Base-by-base conservation (phyloP, 2,329 filamentous ascomycete genomes). In the Penicillium thymicola region DNA sequence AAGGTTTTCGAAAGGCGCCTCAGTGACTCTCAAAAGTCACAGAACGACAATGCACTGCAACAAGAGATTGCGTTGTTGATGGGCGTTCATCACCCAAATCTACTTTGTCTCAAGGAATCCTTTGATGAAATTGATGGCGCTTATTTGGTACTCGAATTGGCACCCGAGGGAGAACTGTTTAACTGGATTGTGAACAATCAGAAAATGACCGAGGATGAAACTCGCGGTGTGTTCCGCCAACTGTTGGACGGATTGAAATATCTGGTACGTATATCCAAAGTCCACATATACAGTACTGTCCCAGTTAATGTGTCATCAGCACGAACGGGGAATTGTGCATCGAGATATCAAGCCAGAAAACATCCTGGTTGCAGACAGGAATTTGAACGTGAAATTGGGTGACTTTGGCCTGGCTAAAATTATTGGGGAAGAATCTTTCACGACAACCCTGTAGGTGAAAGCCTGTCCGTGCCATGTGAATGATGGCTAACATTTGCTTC, bases 331-430 rank as follows among this genome's bases (percentile, higher is more conserved):
- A 67, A 96, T 99, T 72, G 92, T 97, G 5, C 94, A 99, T 73
- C 89, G 94, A 56, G 94, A 99, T 67, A 97, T 99, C 76, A 97
- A 97, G 75, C 93, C 92, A 0, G 93, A 97, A 71, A 97, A 97
- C 68, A 97, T 99, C 34, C 78, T 99, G 9, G 79, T 99, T 36
- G 86, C 89, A 5, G 91, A 97, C 75, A 91, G 90, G 68, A 82
- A 94, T 34, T 78, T 97, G 28, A 87, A 87, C 57, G 88, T 96
- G 61, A 99, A 99, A 76, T 78, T 99, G 59, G 94, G 92, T 21
- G 94, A 99, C 74, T 99, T 99, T 75, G 94, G 94, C 44, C 82
- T 99, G 37, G 93, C 94, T 41, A 99, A 99, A 77, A 97, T 99
- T 63, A 96, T 99, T 63, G 95, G 95, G 60, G 94, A 99, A 72